Base-by-base conservation (phyloP, 2,329 filamentous ascomycete species). In the Venturia pyrina region DNA sequence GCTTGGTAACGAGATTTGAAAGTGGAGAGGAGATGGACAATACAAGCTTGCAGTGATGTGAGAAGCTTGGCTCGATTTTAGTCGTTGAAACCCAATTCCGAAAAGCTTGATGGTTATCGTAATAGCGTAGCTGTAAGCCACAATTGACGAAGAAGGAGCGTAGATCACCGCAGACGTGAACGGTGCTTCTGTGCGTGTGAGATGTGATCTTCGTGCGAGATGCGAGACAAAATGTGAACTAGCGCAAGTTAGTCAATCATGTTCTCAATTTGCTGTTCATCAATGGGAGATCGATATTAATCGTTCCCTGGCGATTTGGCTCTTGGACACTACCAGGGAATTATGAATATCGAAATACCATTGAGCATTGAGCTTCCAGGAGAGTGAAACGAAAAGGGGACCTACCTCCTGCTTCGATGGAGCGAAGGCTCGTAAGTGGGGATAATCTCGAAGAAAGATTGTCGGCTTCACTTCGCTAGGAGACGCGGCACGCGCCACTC, bases 181-280 rank as follows among this genome's bases (percentile, higher is more conserved):
- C 75, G 1, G 62, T 70, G 13, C 56, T 66, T 28, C 83, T 85
- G 68, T 87, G 84, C 0, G 82, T 81, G 0, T 71, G 69, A 0
- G 79, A 66, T 53, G 78, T 77, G 0, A 81, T 79, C 65, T 84
- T 84, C 4, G 72, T 78, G 2, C 71, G 71, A 0, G 81, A 84
- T 0, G 78, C 78, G 5, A 84, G 70, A 2, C 74, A 75, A 2
- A 82, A 41, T 15, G 1, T 24, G 34, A 15, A 24, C 37, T 40
- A 11, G 37, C 37, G 37, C 37, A 40, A 40, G 37, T 40, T 40
- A 40, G 37, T 40, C 37, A 40, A 40, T 40, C 7, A 11, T 40
- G 11, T 40, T 40, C 1, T 40, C 37, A 40, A 40, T 40, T 40
- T 40, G 37, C 37, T 8, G 37, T 6, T 10, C 37, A 40, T 40